These are phyloP conservation scores for Cnidoscolus chayamansa DNA, from an alignment of 441 rosid genomes.

Conservation along the genomic window DNA sequence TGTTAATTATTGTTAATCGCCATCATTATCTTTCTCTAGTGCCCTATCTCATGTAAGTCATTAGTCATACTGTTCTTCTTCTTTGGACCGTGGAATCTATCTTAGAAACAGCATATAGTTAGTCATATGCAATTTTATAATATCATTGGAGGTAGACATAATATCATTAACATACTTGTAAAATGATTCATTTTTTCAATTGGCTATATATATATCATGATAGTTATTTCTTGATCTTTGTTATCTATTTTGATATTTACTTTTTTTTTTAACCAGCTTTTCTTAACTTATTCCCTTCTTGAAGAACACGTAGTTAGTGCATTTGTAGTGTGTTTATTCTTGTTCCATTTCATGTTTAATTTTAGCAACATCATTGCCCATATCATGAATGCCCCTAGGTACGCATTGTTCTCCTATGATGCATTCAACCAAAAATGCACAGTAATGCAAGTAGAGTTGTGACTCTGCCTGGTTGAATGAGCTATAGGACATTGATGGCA, in stretches of 20 bases:
- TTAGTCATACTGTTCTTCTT: background rate
- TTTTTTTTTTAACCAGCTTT: background rate
- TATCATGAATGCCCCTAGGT: background rate
- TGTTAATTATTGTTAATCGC: background rate
- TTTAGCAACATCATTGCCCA: background rate
- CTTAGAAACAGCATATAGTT: background rate
- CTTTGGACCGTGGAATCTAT: background rate
- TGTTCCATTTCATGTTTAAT: background rate
- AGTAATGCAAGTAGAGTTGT: constrained; percentile 23
- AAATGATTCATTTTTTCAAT: background rate
- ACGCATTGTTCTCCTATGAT: background rate
- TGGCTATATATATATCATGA: background rate
- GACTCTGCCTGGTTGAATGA: constrained; percentile 23
- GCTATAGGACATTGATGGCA: constrained; percentile 20
- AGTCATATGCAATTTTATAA: background rate
- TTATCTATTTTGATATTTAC: background rate
- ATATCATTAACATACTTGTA: background rate
- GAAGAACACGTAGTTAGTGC: background rate
- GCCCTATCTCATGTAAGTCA: background rate
- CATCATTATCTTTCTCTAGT: background rate
- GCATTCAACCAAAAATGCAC: constrained; percentile 22
- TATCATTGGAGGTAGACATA: background rate
- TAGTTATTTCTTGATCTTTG: background rate
- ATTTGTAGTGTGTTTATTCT: background rate
- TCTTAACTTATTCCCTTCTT: background rate